Conservation (phyloP, 148 eudicot genomes). For the Vaccinium darrowii region DNA sequence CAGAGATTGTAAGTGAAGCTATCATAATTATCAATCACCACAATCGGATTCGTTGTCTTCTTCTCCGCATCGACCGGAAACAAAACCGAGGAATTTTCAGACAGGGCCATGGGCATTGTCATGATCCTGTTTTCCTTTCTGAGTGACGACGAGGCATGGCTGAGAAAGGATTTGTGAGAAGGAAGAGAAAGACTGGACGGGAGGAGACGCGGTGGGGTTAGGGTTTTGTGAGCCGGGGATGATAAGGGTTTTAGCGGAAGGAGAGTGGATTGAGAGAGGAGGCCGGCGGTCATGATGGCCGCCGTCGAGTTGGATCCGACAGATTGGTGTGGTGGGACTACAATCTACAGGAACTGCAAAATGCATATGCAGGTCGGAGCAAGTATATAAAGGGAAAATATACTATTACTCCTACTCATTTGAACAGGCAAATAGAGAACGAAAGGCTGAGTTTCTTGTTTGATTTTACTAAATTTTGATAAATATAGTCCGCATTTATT, state of each 20-base stretch:
- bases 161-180: background rate
- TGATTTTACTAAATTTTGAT: no score
- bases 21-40: slow-evolving; percentile 93
- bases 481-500: no score
- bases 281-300: slow-evolving; percentile 6
- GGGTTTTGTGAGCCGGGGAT: background rate
- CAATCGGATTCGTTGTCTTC: slow-evolving; percentile 37
- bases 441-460: no score
- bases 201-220: background rate
- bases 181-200: slow-evolving; percentile 4
- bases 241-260: background rate
- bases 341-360: background rate
- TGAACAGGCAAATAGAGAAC: no score
- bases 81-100: background rate
- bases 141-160: background rate
- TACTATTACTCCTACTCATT: no score
- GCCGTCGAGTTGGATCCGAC: background rate
- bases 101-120: slow-evolving; percentile 10
- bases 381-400: no score
- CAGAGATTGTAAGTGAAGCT: slow-evolving; percentile 98
- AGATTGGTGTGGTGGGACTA: background rate
- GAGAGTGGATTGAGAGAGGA: background rate
- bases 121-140: no score
- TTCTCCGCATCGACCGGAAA: background rate
- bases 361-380: background rate